Conservation (phyloP, 495 filamentous ascomycete species). For the Podospora conica region DNA sequence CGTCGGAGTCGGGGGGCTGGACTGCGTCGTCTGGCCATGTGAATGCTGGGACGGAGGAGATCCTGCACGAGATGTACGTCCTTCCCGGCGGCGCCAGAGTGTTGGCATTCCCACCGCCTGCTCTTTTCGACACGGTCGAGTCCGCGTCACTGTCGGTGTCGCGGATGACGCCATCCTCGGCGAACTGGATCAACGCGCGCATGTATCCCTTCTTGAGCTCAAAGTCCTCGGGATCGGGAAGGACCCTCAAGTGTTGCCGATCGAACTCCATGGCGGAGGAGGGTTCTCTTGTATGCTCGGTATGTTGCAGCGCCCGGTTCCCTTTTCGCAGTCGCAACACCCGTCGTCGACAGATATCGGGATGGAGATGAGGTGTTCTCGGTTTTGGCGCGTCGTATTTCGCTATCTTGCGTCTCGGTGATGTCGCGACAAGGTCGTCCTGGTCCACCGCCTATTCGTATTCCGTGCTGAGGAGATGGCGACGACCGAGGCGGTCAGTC, state of each 20-base stretch:
- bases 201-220: slow-evolving; percentile 13
- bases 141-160: slow-evolving; percentile 23
- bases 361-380: neutral
- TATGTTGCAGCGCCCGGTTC: neutral
- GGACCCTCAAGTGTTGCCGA: neutral
- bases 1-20: neutral
- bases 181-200: slow-evolving; percentile 16
- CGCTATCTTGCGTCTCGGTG: neutral
- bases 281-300: neutral
- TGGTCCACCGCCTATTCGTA: neutral
- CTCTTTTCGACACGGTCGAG: slow-evolving; percentile 1
- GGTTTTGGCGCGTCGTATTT: neutral
- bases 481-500: neutral
- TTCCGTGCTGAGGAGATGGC: neutral
- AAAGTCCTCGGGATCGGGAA: neutral
- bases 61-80: slow-evolving; percentile 5
- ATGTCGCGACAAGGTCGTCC: neutral
- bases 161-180: slow-evolving; percentile 9
- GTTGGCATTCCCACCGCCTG: neutral
- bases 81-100: neutral
- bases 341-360: neutral
- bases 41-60: slow-evolving; percentile 10
- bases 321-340: neutral
- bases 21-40: neutral
- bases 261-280: neutral